Base-by-base conservation (phyloP, 352 stramenopile species). In the Globisporangium cederbergense region DNA sequence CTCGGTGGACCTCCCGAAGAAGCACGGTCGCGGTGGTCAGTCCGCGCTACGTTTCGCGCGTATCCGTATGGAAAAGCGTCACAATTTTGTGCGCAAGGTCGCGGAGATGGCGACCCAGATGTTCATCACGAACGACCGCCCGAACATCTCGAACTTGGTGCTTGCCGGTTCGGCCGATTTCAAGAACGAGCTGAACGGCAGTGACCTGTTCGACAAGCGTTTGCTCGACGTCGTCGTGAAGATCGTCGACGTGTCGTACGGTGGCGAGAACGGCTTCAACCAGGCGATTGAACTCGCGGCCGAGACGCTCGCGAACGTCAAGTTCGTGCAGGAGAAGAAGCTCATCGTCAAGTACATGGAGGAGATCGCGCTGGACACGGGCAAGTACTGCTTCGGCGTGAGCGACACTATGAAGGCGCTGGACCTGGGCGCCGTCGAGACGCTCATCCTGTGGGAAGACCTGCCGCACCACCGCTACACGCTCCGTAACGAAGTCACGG, bases 321-420 rank as follows among this genome's bases (percentile, higher is more conserved):
- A 99, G 81, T 97, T 99, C 55, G 97, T 99, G 62, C 97, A 99
- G 79, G 98, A 99, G 83, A 99, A 99, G 92, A 98, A 98, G 67
- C 81, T 99, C 32, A 97, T 99, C 54, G 95, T 98, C 72, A 95
- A 91, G 61, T 99, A 99, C 81, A 99, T 99, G 89, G 98, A 99
- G 64, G 97, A 99, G 79, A 99, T 99, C 68, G 92, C 90, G 42
- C 86, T 91, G 73, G 98, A 99, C 79, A 99, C 97, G 30, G 98
- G 98, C 67, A 99, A 99, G 75, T 99, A 99, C 86, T 99, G 97
- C 83, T 99, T 99, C 73, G 97, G 98, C 69, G 96, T 99, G 30
- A 76, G 91, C 28, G 97, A 99, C 81, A 99, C 97, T 9, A 94
- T 99, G 72, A 98, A 98, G 77, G 97, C 96, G 22, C 78, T 99